A percentile compares a stretch with the other conserved stretches of the same genome.
Evolutionary conservation across 1,284 basidiomycete species (phyloP).

Genomic region (Inonotus obliquus): DNA sequence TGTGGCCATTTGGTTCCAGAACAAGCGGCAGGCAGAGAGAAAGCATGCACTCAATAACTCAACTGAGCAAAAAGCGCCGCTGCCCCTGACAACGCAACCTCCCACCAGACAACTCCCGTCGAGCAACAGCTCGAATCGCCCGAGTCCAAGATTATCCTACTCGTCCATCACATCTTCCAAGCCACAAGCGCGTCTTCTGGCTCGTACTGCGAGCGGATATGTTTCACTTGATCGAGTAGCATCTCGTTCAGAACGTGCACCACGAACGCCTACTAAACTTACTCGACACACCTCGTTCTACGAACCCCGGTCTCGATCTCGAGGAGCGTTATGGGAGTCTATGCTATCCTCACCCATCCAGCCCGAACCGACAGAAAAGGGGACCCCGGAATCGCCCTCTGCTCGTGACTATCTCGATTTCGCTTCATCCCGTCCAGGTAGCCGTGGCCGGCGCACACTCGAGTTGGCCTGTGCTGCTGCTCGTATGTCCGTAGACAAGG

Average conservation of each 20-base stretch:
- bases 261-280: constrained; percentile 11
- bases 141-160: background rate
- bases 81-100: constrained; percentile 2
- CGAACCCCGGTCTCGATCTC: background rate
- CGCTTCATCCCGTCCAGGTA: constrained; percentile 5
- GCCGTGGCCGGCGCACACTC: constrained; percentile 4
- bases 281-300: background rate
- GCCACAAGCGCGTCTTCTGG: background rate
- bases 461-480: constrained; percentile 20
- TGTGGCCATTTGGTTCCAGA: constrained; percentile 80
- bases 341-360: constrained; percentile 18
- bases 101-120: background rate
- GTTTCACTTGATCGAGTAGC: constrained; percentile 16
- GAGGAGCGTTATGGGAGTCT: constrained; percentile 12
- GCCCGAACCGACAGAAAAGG: background rate
- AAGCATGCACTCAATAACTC: constrained; percentile 14
- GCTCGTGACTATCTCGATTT: constrained; percentile 16
- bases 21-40: constrained; percentile 59
- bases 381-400: constrained; percentile 3
- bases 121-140: background rate
- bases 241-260: constrained; percentile 11
- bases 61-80: background rate
- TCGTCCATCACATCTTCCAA: background rate
- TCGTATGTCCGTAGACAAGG: constrained; percentile 5
- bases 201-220: constrained; percentile 1